phyloP scores from a whole-genome alignment of 305 asterid species.

The Fraxinus xanthoxyloides region DNA sequence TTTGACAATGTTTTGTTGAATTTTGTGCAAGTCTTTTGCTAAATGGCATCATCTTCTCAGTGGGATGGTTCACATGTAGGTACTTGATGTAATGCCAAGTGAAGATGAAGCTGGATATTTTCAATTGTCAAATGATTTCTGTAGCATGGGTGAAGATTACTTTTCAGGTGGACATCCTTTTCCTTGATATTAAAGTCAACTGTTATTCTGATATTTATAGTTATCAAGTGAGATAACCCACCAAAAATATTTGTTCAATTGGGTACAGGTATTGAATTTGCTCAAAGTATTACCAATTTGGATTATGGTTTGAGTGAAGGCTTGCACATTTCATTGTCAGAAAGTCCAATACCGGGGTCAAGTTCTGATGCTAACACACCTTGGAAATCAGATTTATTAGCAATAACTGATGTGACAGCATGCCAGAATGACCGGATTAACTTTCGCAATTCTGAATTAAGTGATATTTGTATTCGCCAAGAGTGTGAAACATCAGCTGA shows the following conservation, averaged over 20 bases:
- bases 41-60: slow-evolving; percentile 1
- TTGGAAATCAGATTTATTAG: slow-evolving; percentile 51
- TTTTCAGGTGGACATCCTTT: slow-evolving; percentile 55
- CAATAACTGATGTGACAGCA: slow-evolving; percentile 36
- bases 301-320: slow-evolving; percentile 56
- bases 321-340: slow-evolving; percentile 48
- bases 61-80: slow-evolving; percentile 33
- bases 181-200: neutral
- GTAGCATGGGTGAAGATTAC: slow-evolving; percentile 73
- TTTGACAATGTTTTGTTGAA: neutral
- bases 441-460: slow-evolving; percentile 33
- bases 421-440: slow-evolving; percentile 39
- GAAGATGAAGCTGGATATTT: slow-evolving; percentile 52
- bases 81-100: slow-evolving; percentile 43
- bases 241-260: slow-evolving; percentile 4
- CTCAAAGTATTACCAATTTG: slow-evolving; percentile 57
- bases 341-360: slow-evolving; percentile 39
- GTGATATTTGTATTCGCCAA: slow-evolving; percentile 33
- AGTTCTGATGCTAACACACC: slow-evolving; percentile 36
- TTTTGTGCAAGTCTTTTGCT: neutral
- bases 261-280: slow-evolving; percentile 62
- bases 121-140: slow-evolving; percentile 52
- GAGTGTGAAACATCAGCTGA: slow-evolving; percentile 35
- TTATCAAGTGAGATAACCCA: neutral
- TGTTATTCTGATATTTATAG: slow-evolving; percentile 3